Evolutionary conservation across 2,329 filamentous ascomycete species (phyloP).

Genomic region (Daldinia eschscholtzii): DNA sequence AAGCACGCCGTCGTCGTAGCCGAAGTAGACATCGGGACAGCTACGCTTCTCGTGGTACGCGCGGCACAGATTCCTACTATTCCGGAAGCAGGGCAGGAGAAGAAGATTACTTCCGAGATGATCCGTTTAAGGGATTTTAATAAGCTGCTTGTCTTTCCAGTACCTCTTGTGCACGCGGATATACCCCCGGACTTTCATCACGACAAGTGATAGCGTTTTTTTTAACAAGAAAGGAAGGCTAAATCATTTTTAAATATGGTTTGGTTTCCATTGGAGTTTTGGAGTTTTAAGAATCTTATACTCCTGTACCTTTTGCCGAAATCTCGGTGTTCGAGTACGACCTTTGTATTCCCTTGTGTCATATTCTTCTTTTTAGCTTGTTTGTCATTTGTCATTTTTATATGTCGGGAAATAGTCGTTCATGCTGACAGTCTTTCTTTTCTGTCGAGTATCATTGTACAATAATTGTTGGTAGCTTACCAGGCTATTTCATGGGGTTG

Average conservation of each 20-base stretch:
- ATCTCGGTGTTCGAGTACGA: constrained; percentile 42
- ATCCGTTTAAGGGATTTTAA: constrained; percentile 73
- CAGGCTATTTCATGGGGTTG: constrained; percentile 13
- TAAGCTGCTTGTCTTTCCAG: constrained; percentile 3
- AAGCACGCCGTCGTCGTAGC: constrained; percentile 64
- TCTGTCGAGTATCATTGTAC: constrained; percentile 32
- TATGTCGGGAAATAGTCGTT: constrained; percentile 16
- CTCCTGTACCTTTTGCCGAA: constrained; percentile 31
- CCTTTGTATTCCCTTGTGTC: constrained; percentile 25
- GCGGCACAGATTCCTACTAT: constrained; percentile 63
- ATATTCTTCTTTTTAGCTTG: constrained; percentile 9
- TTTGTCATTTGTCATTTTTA: constrained; percentile 18
- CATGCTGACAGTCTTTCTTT: constrained; percentile 20
- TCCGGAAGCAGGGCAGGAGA: constrained; percentile 63
- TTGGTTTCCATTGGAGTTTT: constrained; percentile 32
- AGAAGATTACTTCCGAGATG: constrained; percentile 70
- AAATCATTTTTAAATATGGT: constrained; percentile 12
- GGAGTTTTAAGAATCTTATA: constrained; percentile 21
- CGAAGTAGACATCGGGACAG: constrained; percentile 67
- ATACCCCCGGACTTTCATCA: constrained; percentile 40
- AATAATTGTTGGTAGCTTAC: constrained; percentile 8
- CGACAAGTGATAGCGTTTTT: constrained; percentile 19
- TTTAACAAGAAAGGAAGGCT: constrained; percentile 21
- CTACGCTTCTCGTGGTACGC: constrained; percentile 61
- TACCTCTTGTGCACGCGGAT: constrained; percentile 27